Conservation (phyloP, 225 moss, liverwort and hornwort genomes). For the Physcomitrium patens region DNA sequence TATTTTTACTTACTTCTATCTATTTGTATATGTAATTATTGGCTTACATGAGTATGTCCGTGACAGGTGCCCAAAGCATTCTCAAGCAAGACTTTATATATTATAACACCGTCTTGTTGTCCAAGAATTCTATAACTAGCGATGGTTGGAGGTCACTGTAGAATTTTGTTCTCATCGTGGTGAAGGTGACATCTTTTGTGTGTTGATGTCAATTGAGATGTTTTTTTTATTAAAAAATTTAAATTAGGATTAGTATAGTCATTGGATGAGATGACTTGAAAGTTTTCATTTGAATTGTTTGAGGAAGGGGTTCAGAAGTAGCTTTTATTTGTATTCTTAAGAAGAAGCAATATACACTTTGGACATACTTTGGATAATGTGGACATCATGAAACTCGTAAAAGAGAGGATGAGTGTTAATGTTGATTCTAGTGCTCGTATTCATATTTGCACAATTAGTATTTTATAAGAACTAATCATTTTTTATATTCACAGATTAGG, state of each 20-base stretch:
- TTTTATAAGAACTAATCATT: not conserved
- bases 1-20: no score
- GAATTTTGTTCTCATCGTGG: constrained; percentile 2
- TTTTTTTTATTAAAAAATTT: not conserved
- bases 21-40: no score
- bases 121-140: not conserved
- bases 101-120: not conserved
- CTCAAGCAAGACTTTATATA: no score
- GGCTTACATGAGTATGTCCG: no score
- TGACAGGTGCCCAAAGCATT: no score
- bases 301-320: constrained; percentile 46
- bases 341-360: constrained; percentile 67
- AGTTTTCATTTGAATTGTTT: not conserved
- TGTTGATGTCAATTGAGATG: not conserved
- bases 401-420: constrained; percentile 56
- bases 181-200: not conserved
- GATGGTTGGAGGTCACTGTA: not conserved
- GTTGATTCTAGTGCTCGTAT: not conserved
- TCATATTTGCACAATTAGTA: not conserved
- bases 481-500: not conserved
- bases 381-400: constrained; percentile 60
- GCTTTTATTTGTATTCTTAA: constrained; percentile 54
- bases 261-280: not conserved
- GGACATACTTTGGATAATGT: constrained; percentile 69
- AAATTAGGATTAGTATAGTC: not conserved